Conservation (phyloP, 2,329 filamentous ascomycete genomes). For the Penicillium polonicum region DNA sequence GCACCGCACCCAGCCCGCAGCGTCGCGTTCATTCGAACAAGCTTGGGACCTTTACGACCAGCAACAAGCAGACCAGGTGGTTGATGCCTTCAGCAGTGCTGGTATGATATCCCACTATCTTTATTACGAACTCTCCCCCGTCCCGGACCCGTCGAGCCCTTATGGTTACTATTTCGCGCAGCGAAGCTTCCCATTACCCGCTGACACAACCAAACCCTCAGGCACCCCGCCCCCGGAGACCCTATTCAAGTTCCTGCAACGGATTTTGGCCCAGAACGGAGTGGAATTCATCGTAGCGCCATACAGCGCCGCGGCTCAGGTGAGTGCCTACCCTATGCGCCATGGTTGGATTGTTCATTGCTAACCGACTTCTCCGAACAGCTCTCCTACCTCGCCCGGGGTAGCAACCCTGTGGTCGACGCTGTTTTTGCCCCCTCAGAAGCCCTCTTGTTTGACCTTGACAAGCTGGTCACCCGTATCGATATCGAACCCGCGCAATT, state of each 20-base stretch:
- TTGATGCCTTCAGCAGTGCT: slow-evolving; percentile 80
- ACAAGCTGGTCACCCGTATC: slow-evolving; percentile 65
- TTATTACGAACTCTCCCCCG: slow-evolving; percentile 1
- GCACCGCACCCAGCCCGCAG: slow-evolving; percentile 61
- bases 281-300: slow-evolving; percentile 80
- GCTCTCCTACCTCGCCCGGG: slow-evolving; percentile 74
- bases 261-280: slow-evolving; percentile 65
- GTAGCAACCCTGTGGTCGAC: slow-evolving; percentile 66
- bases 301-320: slow-evolving; percentile 84
- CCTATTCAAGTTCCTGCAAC: slow-evolving; percentile 74
- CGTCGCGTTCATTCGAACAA: slow-evolving; percentile 66
- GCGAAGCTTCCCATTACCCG: slow-evolving; percentile 9
- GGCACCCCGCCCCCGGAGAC: slow-evolving; percentile 69
- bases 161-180: slow-evolving; percentile 1
- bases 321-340: slow-evolving; percentile 42
- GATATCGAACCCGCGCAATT: slow-evolving; percentile 63
- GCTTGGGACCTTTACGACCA: slow-evolving; percentile 88
- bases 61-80: slow-evolving; percentile 74
- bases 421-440: slow-evolving; percentile 83
- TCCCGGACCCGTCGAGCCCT: background rate
- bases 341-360: background rate
- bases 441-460: slow-evolving; percentile 79
- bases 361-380: slow-evolving; percentile 15
- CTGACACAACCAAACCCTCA: slow-evolving; percentile 41
- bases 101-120: slow-evolving; percentile 51